phyloP scores from a whole-genome alignment of 1,284 basidiomycete genomes.

The Microbotryum intermedium region DNA sequence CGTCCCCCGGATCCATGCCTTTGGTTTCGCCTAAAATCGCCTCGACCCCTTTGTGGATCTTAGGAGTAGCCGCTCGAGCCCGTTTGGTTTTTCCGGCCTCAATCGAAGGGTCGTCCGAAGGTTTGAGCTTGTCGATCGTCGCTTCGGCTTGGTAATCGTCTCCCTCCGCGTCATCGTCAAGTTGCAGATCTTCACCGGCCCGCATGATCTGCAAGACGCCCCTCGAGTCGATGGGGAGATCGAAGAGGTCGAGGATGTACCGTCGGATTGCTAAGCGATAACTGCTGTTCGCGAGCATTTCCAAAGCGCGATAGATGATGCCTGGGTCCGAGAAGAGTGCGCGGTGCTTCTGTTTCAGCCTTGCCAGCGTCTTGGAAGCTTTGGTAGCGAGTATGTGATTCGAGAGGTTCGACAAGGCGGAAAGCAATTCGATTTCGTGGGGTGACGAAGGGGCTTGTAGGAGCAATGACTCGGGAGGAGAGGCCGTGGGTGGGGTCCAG shows the following conservation, averaged over 20 bases:
- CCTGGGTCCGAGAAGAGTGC: conserved; percentile 63
- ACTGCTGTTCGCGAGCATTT: conserved; percentile 74
- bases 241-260: conserved; percentile 88
- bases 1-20: too few relatives aligned
- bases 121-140: neutral
- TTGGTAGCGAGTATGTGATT: conserved; percentile 93
- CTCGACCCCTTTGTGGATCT: too few relatives aligned
- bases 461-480: conserved; percentile 44
- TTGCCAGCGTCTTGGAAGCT: conserved; percentile 75
- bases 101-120: too few relatives aligned
- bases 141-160: conserved; percentile 5
- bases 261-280: conserved; percentile 82
- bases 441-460: conserved; percentile 55
- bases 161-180: conserved; percentile 6
- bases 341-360: conserved; percentile 62
- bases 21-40: too few relatives aligned
- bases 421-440: conserved; percentile 75
- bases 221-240: conserved; percentile 42
- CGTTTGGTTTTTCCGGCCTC: too few relatives aligned
- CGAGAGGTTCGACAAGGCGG: conserved; percentile 83
- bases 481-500: conserved; percentile 53
- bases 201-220: neutral
- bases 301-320: conserved; percentile 72
- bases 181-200: conserved; percentile 1
- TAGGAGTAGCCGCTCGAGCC: too few relatives aligned